phyloP scores from a whole-genome alignment of 1,284 basidiomycete genomes.

The Melanopsichium pennsylvanicum region DNA sequence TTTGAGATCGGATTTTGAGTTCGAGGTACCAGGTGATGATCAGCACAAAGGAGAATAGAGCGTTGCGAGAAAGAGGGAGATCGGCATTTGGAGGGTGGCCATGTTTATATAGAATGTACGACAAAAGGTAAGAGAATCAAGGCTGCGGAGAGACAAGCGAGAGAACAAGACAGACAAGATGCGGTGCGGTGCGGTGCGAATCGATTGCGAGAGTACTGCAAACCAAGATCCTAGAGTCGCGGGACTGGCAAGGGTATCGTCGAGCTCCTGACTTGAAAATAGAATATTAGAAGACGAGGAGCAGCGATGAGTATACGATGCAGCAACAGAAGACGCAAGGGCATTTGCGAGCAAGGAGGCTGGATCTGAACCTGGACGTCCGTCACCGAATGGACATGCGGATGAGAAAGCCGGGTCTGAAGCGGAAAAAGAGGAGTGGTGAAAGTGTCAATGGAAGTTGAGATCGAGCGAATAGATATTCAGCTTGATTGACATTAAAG shows the following conservation, averaged over 20 bases:
- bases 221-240: background rate
- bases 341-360: background rate
- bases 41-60: too few relatives aligned
- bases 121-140: background rate
- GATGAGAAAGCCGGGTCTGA: background rate
- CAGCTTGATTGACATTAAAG: too few relatives aligned
- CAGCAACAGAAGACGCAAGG: slow-evolving; percentile 1
- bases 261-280: background rate
- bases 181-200: slow-evolving; percentile 17
- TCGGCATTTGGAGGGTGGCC: too few relatives aligned
- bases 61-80: too few relatives aligned
- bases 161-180: slow-evolving; percentile 1
- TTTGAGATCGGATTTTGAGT: too few relatives aligned
- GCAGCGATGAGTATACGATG: slow-evolving; percentile 26
- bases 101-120: slow-evolving; percentile 14
- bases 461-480: background rate
- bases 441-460: slow-evolving; percentile 1
- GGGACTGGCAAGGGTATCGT: slow-evolving; percentile 24
- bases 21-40: too few relatives aligned
- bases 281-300: background rate
- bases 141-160: background rate
- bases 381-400: background rate
- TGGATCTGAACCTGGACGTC: background rate
- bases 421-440: background rate
- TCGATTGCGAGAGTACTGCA: slow-evolving; percentile 25